Percentiles rank a stretch among this genome's conserved stretches.
These are phyloP conservation scores for Aspergillus viridinutans DNA, from an alignment of 2,329 filamentous ascomycete species.

Conservation along the genomic window DNA sequence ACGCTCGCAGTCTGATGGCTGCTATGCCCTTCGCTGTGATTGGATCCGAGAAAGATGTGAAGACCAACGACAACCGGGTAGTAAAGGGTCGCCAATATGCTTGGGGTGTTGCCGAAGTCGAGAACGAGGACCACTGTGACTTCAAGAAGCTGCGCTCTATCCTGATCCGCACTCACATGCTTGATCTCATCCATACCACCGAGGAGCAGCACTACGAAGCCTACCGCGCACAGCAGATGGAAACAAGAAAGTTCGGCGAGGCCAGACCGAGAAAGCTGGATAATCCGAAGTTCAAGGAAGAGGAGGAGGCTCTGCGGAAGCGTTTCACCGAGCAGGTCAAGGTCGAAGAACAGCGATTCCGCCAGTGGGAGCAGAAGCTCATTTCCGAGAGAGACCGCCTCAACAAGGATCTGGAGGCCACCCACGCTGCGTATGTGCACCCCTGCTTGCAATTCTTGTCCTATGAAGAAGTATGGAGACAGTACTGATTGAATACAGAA, in stretches of 20 bases:
- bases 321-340: slow-evolving; percentile 99
- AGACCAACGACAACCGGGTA: slow-evolving; percentile 90
- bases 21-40: slow-evolving; percentile 99
- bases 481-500: slow-evolving; percentile 35
- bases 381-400: slow-evolving; percentile 97
- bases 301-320: slow-evolving; percentile 97
- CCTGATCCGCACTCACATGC: slow-evolving; percentile 98
- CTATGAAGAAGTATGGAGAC: not conserved
- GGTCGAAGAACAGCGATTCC: slow-evolving; percentile 98
- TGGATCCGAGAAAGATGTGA: slow-evolving; percentile 98
- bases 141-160: slow-evolving; percentile 99
- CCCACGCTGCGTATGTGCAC: slow-evolving; percentile 67
- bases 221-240: slow-evolving; percentile 99
- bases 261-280: slow-evolving; percentile 95
- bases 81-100: slow-evolving; percentile 99
- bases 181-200: slow-evolving; percentile 98
- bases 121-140: slow-evolving; percentile 99
- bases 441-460: not conserved
- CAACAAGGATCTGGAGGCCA: slow-evolving; percentile 99
- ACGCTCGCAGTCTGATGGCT: slow-evolving; percentile 88
- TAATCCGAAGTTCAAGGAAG: slow-evolving; percentile 99
- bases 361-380: slow-evolving; percentile 99
- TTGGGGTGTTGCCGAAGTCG: slow-evolving; percentile 98
- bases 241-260: slow-evolving; percentile 98
- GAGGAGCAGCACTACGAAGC: slow-evolving; percentile 99